Evolutionary conservation across 179 eudicot species (phyloP).

Genomic region (Corrigiola litoralis): DNA sequence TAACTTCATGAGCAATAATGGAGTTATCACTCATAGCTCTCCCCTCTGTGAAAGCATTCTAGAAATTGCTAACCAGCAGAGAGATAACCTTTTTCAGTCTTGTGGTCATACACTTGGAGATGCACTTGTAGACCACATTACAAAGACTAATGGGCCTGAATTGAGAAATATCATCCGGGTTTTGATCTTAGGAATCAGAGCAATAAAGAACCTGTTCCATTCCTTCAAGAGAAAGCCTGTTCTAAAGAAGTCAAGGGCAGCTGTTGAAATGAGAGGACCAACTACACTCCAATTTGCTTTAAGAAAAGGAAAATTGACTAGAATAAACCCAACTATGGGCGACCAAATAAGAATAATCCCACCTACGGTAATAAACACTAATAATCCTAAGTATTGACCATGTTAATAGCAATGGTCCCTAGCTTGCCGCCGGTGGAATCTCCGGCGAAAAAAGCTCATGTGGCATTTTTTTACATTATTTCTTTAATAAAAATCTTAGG

Average conservation of each 20-base stretch:
- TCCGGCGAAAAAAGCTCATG: no score
- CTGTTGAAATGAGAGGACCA: not conserved
- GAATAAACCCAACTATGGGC: no score
- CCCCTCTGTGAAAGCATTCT: not conserved
- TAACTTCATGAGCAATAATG: not conserved
- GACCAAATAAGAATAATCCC: no score
- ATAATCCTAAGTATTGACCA: no score
- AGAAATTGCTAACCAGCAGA: not conserved
- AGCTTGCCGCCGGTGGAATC: no score
- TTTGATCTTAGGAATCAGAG: not conserved
- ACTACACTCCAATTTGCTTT: not conserved
- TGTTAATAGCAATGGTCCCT: no score
- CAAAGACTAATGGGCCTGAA: not conserved
- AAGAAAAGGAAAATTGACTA: no score
- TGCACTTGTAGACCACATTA: not conserved
- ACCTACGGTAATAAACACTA: no score
- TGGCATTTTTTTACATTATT: no score
- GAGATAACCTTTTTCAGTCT: not conserved
- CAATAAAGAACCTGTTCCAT: not conserved
- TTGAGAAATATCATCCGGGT: not conserved
- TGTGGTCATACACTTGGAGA: not conserved
- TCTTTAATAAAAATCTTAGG: no score
- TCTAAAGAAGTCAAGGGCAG: not conserved
- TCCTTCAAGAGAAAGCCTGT: not conserved
- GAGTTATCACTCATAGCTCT: not conserved